phyloP scores from a whole-genome alignment of 495 filamentous ascomycete species.

The Xylaria castorea region DNA sequence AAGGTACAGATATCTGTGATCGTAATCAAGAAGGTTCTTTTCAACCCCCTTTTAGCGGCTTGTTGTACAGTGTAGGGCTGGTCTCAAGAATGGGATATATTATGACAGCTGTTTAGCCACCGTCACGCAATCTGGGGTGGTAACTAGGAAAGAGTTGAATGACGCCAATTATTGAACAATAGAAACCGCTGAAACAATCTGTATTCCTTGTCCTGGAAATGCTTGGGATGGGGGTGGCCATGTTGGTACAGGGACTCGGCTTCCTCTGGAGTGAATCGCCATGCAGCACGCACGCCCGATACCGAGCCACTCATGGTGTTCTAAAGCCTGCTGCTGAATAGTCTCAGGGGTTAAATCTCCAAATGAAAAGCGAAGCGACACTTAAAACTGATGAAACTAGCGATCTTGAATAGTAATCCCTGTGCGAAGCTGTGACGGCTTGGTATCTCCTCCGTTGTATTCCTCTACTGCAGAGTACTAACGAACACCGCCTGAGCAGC shows the following conservation, averaged over 20 bases:
- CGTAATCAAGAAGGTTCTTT: not conserved
- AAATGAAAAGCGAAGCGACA: not conserved
- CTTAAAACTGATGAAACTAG: not conserved
- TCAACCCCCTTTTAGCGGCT: not conserved
- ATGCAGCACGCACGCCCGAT: not conserved
- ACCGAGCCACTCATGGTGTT: not conserved
- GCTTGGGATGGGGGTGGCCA: not conserved
- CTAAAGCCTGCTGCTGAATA: not conserved
- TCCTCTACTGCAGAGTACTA: not conserved
- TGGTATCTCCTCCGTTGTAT: not conserved
- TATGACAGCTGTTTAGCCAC: not conserved
- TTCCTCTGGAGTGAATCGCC: not conserved
- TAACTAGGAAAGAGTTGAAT: not conserved
- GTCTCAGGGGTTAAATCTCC: not conserved
- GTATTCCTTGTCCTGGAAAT: not conserved
- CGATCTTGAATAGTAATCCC: not conserved
- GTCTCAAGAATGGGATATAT: not conserved
- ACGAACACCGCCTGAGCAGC: not conserved
- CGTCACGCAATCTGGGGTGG: not conserved
- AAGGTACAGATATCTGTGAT: not conserved
- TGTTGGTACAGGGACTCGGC: not conserved
- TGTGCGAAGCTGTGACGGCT: not conserved
- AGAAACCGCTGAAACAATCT: not conserved
- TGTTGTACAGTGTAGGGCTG: not conserved
- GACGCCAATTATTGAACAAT: not conserved